These are phyloP conservation scores for Bombardia bombarda DNA, from an alignment of 495 filamentous ascomycete species.

Conservation along the genomic window DNA sequence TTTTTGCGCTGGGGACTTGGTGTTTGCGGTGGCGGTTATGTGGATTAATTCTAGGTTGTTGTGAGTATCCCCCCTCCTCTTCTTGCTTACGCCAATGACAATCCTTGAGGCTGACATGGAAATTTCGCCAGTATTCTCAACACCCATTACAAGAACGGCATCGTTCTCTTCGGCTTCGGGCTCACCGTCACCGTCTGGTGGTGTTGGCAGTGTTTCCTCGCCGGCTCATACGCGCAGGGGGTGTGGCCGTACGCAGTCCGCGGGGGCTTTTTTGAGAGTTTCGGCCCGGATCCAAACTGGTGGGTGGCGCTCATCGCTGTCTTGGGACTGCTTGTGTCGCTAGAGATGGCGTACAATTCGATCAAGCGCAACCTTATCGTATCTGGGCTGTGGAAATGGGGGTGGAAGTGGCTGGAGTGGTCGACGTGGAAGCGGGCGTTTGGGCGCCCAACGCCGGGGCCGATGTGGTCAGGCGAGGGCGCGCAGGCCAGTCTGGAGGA, in stretches of 20 bases:
- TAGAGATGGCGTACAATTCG: constrained; percentile 28
- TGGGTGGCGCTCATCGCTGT: constrained; percentile 59
- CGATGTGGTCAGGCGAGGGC: constrained; percentile 14
- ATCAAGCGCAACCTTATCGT: constrained; percentile 28
- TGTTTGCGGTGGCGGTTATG: constrained; percentile 62
- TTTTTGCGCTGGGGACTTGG: constrained; percentile 71
- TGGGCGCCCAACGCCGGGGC: constrained; percentile 24
- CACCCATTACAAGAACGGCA: constrained; percentile 68
- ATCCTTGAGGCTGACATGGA: neutral
- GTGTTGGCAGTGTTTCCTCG: constrained; percentile 70
- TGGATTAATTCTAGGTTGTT: constrained; percentile 72
- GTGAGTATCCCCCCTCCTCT: constrained; percentile 26
- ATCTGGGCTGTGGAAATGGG: constrained; percentile 29
- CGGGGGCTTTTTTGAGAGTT: constrained; percentile 54
- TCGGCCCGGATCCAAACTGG: constrained; percentile 65
- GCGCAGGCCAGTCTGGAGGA: constrained; percentile 26
- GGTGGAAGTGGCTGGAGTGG: constrained; percentile 39
- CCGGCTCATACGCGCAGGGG: constrained; percentile 50
- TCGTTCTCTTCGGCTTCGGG: constrained; percentile 55
- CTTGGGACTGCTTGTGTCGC: constrained; percentile 21
- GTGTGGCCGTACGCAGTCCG: constrained; percentile 63
- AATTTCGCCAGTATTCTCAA: constrained; percentile 50
- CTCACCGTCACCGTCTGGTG: constrained; percentile 46
- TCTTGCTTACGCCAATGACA: too few species aligned
- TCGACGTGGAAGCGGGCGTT: constrained; percentile 60